Percentiles rank a stretch among this genome's conserved stretches.
phyloP scores from a whole-genome alignment of 495 filamentous ascomycete species.

The Choiromyces venosus region DNA sequence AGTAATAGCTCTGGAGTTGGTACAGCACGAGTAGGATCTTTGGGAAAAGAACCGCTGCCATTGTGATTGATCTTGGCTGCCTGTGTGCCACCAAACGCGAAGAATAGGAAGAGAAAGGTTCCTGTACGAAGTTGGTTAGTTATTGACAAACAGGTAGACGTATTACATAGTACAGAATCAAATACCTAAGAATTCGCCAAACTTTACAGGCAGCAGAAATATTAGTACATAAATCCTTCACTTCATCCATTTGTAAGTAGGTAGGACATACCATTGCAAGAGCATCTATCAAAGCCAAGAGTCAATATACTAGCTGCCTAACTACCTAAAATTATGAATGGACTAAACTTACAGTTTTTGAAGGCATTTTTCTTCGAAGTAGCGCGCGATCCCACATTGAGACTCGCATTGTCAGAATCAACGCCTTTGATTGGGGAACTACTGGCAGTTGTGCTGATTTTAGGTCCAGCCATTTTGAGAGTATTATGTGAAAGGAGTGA shows the following conservation, averaged over 20 bases:
- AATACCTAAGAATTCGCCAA: not conserved
- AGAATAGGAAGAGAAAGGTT: slow-evolving; percentile 78
- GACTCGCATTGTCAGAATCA: not conserved
- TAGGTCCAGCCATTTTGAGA: not conserved
- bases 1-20: slow-evolving; percentile 51
- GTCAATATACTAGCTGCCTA: not conserved
- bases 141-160: slow-evolving; percentile 47
- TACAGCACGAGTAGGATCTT: slow-evolving; percentile 31
- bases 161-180: not conserved
- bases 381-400: not conserved
- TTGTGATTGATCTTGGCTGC: slow-evolving; percentile 53
- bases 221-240: slow-evolving; percentile 38
- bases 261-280: slow-evolving; percentile 18
- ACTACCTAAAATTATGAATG: not conserved
- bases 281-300: slow-evolving; percentile 2
- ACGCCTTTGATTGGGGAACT: not conserved
- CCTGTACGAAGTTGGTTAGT: slow-evolving; percentile 44
- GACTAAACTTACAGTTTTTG: not conserved
- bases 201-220: not conserved
- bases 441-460: not conserved
- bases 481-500: not conserved
- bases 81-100: slow-evolving; percentile 73
- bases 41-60: slow-evolving; percentile 38
- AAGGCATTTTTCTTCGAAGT: not conserved
- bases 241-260: not conserved